These are phyloP conservation scores for Citrus cavaleriei DNA, from an alignment of 345 rosid genomes.

Conservation along the genomic window DNA sequence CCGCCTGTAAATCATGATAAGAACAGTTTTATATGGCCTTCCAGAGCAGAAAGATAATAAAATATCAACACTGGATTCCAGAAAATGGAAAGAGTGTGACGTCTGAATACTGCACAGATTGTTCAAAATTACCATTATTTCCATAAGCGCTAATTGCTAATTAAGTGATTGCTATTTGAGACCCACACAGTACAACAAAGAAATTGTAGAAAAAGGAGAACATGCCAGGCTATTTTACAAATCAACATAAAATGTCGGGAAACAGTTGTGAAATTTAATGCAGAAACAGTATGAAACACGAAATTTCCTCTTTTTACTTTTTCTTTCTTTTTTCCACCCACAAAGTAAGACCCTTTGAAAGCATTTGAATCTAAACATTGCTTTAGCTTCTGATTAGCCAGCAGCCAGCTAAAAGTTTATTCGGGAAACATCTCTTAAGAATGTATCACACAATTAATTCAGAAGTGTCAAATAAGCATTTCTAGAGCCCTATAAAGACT, in stretches of 20 bases:
- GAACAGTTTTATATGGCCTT: neutral
- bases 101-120: neutral
- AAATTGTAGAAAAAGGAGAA: neutral
- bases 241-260: neutral
- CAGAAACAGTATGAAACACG: neutral
- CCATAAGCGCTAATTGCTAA: neutral
- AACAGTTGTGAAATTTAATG: neutral
- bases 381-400: neutral
- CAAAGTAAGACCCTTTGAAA: too few species aligned
- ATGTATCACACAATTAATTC: neutral
- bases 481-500: neutral
- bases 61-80: neutral
- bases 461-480: neutral
- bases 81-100: neutral
- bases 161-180: neutral
- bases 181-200: too few species aligned
- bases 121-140: neutral
- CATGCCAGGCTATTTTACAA: neutral
- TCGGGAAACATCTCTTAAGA: neutral
- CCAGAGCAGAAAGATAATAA: neutral
- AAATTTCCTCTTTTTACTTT: neutral
- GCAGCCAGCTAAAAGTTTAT: neutral
- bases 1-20: slow-evolving; percentile 46
- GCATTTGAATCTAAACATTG: neutral
- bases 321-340: neutral